phyloP scores from a whole-genome alignment of 257 asterid genomes.

The Solanum chmielewskii region DNA sequence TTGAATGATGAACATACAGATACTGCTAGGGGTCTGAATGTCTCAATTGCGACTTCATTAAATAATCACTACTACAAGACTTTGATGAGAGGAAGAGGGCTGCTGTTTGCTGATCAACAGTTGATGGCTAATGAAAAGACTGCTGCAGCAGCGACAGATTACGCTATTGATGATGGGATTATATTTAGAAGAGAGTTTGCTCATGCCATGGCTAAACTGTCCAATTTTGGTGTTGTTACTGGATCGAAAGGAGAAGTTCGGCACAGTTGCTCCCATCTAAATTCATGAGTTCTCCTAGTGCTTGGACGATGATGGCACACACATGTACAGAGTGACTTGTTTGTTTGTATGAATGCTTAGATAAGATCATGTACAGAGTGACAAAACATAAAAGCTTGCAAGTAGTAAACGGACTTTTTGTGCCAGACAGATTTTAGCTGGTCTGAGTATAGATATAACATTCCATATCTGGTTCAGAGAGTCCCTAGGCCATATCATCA shows the following conservation, averaged over 20 bases:
- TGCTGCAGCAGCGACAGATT: constrained; percentile 3
- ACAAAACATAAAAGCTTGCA: no score
- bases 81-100: constrained; percentile 14
- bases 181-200: constrained; percentile 16
- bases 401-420: no score
- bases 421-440: no score
- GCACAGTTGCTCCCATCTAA: constrained; percentile 7
- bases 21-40: neutral
- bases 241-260: constrained; percentile 20
- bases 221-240: constrained; percentile 11
- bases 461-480: no score
- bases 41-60: neutral
- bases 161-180: constrained; percentile 12
- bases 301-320: neutral
- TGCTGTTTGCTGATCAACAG: constrained; percentile 22
- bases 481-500: no score
- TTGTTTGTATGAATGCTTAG: no score
- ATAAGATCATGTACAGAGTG: no score
- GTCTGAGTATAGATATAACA: no score
- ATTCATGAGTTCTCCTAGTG: neutral
- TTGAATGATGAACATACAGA: neutral
- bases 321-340: neutral
- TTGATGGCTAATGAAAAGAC: constrained; percentile 19
- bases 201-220: constrained; percentile 15
- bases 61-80: constrained; percentile 15